These are phyloP conservation scores for Eurotiales sp. DNA, from an alignment of 2,329 filamentous ascomycete genomes.

Conservation along the genomic window DNA sequence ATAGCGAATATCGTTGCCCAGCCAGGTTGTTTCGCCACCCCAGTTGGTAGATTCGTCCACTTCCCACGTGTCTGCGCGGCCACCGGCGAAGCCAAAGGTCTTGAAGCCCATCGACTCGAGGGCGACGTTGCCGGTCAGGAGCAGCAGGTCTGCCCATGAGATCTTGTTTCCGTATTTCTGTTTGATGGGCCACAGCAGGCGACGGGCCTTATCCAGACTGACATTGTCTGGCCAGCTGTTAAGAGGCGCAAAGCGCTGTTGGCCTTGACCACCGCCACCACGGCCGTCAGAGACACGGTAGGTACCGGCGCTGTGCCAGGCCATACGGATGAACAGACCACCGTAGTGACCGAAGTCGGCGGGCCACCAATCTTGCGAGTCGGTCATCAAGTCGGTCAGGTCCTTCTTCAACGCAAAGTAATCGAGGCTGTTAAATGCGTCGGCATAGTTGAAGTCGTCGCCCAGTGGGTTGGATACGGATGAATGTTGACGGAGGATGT, in stretches of 20 bases:
- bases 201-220: constrained; percentile 74
- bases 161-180: constrained; percentile 81
- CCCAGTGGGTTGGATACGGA: constrained; percentile 60
- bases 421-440: constrained; percentile 69
- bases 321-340: constrained; percentile 74
- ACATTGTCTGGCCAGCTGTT: constrained; percentile 82
- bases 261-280: constrained; percentile 68
- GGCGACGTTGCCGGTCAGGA: constrained; percentile 71
- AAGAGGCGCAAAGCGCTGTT: constrained; percentile 75
- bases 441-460: constrained; percentile 67
- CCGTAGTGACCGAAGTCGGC: constrained; percentile 80
- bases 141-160: constrained; percentile 71
- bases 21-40: constrained; percentile 71
- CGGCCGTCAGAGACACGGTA: constrained; percentile 73
- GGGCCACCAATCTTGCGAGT: constrained; percentile 78
- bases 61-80: constrained; percentile 69
- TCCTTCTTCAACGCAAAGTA: constrained; percentile 72
- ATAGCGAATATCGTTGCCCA: constrained; percentile 72
- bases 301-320: constrained; percentile 76
- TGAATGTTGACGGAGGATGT: constrained; percentile 70
- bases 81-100: constrained; percentile 70
- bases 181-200: constrained; percentile 76
- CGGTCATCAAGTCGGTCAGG: constrained; percentile 66
- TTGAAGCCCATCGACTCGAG: constrained; percentile 73
- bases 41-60: constrained; percentile 74